These are phyloP conservation scores for Carpediemonas membranifera DNA, from an alignment of 78 protist genomes.

Conservation along the genomic window DNA sequence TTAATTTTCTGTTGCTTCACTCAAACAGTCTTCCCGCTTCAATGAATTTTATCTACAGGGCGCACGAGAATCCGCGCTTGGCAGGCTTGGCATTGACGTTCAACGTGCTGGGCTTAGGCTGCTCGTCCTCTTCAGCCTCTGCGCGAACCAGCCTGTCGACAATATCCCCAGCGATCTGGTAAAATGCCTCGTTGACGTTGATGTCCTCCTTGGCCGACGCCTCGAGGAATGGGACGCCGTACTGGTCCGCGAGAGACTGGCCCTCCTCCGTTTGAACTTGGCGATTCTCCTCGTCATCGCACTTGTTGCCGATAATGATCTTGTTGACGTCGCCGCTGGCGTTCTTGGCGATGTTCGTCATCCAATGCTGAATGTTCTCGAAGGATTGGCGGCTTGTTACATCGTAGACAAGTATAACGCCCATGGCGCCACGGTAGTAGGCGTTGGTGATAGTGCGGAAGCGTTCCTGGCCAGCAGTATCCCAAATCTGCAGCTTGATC, in stretches of 20 bases:
- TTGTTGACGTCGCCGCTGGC: not conserved
- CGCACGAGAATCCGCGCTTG: too few species aligned
- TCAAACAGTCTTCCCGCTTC: too few species aligned
- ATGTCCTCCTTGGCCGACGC: slow-evolving; percentile 8
- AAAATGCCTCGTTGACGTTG: slow-evolving; percentile 15
- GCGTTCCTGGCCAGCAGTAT: too few species aligned
- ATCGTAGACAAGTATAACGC: slow-evolving; percentile 75
- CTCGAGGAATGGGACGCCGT: not conserved
- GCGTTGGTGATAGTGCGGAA: slow-evolving; percentile 52
- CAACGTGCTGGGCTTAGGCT: too few species aligned
- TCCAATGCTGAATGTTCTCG: slow-evolving; percentile 56
- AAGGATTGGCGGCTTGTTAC: slow-evolving; percentile 44
- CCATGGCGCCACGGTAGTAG: slow-evolving; percentile 80
- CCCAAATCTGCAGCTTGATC: slow-evolving; percentile 29
- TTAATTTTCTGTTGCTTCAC: too few species aligned
- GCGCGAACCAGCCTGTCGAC: too few species aligned
- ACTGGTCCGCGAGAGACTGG: not conserved
- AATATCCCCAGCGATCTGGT: not conserved
- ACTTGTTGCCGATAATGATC: slow-evolving; percentile 33
- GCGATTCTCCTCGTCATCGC: slow-evolving; percentile 12
- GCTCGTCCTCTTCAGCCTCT: too few species aligned
- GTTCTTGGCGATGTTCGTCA: slow-evolving; percentile 23
- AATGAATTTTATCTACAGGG: too few species aligned
- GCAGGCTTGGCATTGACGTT: too few species aligned
- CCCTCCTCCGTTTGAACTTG: slow-evolving; percentile 13